phyloP scores from a whole-genome alignment of 805 yeast species.

The Starmera caribaea region DNA sequence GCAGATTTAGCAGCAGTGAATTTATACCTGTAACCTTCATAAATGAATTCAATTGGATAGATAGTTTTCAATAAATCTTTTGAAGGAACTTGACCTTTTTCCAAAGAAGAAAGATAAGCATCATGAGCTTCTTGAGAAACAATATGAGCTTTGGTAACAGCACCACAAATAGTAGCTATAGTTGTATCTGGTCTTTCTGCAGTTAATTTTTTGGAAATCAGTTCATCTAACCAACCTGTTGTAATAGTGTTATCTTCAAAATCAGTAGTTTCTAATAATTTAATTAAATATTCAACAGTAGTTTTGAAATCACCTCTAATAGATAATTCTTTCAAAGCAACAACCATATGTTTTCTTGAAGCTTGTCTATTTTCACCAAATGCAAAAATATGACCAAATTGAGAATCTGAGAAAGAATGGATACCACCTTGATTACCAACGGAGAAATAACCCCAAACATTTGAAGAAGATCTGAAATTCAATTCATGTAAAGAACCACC shows the following conservation, averaged over 20 bases:
- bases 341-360: slow-evolving; percentile 98
- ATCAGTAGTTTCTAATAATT: slow-evolving; percentile 90
- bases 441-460: slow-evolving; percentile 99
- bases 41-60: slow-evolving; percentile 89
- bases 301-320: slow-evolving; percentile 98
- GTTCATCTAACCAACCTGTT: slow-evolving; percentile 98
- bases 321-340: slow-evolving; percentile 90
- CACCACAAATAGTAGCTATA: slow-evolving; percentile 93
- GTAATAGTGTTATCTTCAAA: slow-evolving; percentile 95
- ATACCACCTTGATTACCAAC: slow-evolving; percentile 95
- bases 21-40: slow-evolving; percentile 87
- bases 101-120: slow-evolving; percentile 68
- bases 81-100: slow-evolving; percentile 91
- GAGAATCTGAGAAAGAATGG: slow-evolving; percentile 97
- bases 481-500: slow-evolving; percentile 95
- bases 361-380: slow-evolving; percentile 98
- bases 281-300: slow-evolving; percentile 93
- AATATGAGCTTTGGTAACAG: slow-evolving; percentile 89
- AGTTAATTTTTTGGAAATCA: slow-evolving; percentile 86
- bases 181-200: slow-evolving; percentile 94
- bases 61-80: slow-evolving; percentile 75
- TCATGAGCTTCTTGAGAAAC: slow-evolving; percentile 60
- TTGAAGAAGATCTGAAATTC: slow-evolving; percentile 93
- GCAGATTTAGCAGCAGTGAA: slow-evolving; percentile 95
- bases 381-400: slow-evolving; percentile 97